A percentile compares a stretch with the other conserved stretches of the same genome.
Conservation (phyloP, 2,329 filamentous ascomycete species). For the Penicillium sp. region DNA sequence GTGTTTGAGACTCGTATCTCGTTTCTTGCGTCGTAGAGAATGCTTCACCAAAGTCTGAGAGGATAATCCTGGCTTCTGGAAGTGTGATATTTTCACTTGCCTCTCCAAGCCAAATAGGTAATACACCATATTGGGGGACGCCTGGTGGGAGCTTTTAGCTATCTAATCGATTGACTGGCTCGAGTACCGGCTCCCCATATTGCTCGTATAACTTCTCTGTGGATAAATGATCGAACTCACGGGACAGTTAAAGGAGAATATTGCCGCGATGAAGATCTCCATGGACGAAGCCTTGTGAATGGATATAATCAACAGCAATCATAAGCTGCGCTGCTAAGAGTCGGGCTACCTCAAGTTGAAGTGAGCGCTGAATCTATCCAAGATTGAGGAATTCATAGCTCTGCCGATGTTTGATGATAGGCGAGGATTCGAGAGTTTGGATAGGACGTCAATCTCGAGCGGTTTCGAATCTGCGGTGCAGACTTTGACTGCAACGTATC, state of each 20-base stretch:
- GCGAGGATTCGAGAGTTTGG: constrained; percentile 11
- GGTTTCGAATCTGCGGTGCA: constrained; percentile 32
- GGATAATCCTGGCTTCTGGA: constrained; percentile 35
- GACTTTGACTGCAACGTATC: constrained; percentile 39
- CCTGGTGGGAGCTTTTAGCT: constrained; percentile 31
- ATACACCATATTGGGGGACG: constrained; percentile 39
- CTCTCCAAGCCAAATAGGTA: constrained; percentile 46
- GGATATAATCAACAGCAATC: constrained; percentile 37
- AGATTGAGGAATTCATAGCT: constrained; percentile 21
- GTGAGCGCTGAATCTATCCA: constrained; percentile 24
- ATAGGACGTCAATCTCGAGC: constrained; percentile 23
- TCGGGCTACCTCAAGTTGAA: constrained; percentile 26
- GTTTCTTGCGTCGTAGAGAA: constrained; percentile 38
- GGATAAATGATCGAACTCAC: constrained; percentile 28
- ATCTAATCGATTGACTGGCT: constrained; percentile 32
- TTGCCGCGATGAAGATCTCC: constrained; percentile 48
- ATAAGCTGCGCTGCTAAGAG: constrained; percentile 25
- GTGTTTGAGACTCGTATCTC: constrained; percentile 39
- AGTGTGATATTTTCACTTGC: constrained; percentile 40
- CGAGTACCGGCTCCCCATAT: constrained; percentile 31
- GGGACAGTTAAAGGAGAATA: constrained; percentile 36
- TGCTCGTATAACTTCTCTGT: constrained; percentile 27
- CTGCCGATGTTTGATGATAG: constrained; percentile 8
- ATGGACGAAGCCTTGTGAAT: constrained; percentile 39
- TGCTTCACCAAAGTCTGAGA: constrained; percentile 47